phyloP scores from a whole-genome alignment of 306 rosid genomes.

The Arachis hypogaea region DNA sequence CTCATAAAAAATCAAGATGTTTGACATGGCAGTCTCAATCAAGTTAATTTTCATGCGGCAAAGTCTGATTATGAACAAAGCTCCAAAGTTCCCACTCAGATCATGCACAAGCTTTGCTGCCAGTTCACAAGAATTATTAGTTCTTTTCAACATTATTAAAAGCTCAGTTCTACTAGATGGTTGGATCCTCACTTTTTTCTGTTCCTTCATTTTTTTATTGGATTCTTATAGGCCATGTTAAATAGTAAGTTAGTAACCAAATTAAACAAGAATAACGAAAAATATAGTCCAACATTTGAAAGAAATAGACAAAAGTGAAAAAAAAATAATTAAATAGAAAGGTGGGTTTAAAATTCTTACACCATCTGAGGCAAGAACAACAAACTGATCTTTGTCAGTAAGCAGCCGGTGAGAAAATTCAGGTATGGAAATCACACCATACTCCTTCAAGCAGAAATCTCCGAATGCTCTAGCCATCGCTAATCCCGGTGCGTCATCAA shows the following conservation, averaged over 20 bases:
- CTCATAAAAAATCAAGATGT: constrained; percentile 19
- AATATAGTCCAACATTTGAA: neutral
- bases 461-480: constrained; percentile 99
- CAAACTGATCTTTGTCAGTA: constrained; percentile 83
- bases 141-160: constrained; percentile 13
- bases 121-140: constrained; percentile 29
- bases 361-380: constrained; percentile 98
- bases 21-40: neutral
- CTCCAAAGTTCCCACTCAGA: constrained; percentile 13
- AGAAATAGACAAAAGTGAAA: neutral
- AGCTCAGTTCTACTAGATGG: neutral
- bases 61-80: neutral
- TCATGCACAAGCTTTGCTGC: neutral
- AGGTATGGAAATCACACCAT: constrained; percentile 97
- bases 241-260: constrained; percentile 5
- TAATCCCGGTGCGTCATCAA: constrained; percentile 97
- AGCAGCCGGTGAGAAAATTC: constrained; percentile 84
- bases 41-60: neutral
- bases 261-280: neutral
- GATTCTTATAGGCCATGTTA: neutral
- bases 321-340: neutral
- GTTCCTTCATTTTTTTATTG: constrained; percentile 3
- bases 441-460: constrained; percentile 96
- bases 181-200: neutral
- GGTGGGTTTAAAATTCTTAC: constrained; percentile 45